These are phyloP conservation scores for Fusarium virguliforme DNA, from an alignment of 2,329 filamentous ascomycete genomes.

Conservation along the genomic window DNA sequence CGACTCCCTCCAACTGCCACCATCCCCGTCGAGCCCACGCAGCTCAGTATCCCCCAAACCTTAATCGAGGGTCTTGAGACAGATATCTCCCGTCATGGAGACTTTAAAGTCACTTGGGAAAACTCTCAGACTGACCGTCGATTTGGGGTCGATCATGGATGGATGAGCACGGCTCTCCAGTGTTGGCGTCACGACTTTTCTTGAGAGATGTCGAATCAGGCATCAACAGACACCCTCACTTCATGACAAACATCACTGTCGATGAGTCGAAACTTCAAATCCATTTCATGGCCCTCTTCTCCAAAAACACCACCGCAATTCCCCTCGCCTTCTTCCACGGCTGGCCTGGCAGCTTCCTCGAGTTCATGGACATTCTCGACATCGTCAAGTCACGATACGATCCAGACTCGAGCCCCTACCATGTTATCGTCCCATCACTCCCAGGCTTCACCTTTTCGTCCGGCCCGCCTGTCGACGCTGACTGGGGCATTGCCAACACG, in stretches of 20 bases:
- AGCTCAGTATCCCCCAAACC: background rate
- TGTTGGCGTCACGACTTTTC: slow-evolving; percentile 1
- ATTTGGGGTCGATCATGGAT: background rate
- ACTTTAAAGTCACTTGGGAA: slow-evolving; percentile 1
- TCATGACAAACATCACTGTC: background rate
- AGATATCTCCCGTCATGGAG: background rate
- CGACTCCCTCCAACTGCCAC: background rate
- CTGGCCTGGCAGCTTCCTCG: slow-evolving; percentile 10
- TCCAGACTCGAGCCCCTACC: background rate
- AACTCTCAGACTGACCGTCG: slow-evolving; percentile 3
- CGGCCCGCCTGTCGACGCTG: background rate
- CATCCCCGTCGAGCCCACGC: background rate
- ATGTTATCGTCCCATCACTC: background rate
- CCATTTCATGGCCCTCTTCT: slow-evolving; percentile 11
- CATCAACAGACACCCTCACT: slow-evolving; percentile 4
- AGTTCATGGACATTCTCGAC: slow-evolving; percentile 7
- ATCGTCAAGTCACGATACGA: background rate
- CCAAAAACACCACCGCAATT: background rate
- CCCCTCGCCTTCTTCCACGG: slow-evolving; percentile 6
- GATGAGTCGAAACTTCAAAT: background rate
- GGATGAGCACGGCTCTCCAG: background rate
- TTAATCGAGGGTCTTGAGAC: background rate
- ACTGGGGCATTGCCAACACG: slow-evolving; percentile 1
- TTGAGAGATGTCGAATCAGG: background rate
- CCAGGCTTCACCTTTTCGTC: slow-evolving; percentile 1